phyloP scores from a whole-genome alignment of 108 stramenopile genomes.

The Schizochytrium sp. region DNA sequence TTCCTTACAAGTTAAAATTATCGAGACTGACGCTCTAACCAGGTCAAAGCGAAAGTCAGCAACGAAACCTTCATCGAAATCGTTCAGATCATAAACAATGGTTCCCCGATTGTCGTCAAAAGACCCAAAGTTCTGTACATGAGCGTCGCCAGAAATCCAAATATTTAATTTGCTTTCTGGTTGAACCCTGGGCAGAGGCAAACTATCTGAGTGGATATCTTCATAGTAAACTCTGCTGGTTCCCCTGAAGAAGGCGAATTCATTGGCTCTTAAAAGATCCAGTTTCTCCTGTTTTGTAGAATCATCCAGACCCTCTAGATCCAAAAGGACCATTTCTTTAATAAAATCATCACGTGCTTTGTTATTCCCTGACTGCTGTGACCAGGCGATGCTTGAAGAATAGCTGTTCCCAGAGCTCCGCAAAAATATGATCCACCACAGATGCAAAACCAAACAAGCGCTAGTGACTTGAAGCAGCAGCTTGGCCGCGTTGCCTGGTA shows the following conservation, averaged over 20 bases:
- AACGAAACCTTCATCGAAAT: constrained; percentile 13
- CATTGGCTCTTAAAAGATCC: background rate
- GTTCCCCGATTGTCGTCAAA: background rate
- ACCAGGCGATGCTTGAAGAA: too few species aligned
- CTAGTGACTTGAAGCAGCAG: too few species aligned
- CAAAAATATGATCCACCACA: too few species aligned
- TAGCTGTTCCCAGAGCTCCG: too few species aligned
- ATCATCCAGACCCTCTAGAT: background rate
- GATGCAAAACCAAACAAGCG: too few species aligned
- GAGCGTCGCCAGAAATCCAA: background rate
- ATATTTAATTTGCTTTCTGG: background rate
- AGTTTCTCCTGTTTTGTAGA: background rate
- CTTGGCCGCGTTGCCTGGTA: too few species aligned
- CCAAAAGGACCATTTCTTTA: background rate
- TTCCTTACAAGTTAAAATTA: background rate
- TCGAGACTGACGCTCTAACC: background rate
- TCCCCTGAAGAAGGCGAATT: constrained; percentile 6
- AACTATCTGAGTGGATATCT: background rate
- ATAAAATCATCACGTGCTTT: background rate
- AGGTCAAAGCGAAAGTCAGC: constrained; percentile 14
- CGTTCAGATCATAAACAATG: constrained; percentile 24
- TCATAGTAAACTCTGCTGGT: background rate
- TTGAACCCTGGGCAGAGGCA: background rate
- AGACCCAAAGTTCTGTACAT: background rate
- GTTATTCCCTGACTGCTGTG: background rate